Conservation (phyloP, 148 eudicot genomes). For the Heliamphora exappendiculata region DNA sequence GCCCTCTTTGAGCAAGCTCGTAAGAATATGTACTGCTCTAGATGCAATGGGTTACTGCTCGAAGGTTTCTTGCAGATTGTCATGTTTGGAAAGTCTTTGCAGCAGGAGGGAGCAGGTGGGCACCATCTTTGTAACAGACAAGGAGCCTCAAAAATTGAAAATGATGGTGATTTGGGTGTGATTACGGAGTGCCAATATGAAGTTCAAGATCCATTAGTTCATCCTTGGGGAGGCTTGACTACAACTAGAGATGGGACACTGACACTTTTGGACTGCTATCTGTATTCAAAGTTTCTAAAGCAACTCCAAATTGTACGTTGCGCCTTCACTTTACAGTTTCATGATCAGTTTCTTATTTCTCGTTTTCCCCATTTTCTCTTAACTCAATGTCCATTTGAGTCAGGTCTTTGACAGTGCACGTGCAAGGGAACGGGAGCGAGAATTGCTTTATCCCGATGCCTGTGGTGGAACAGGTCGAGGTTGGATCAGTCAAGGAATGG, state of each 20-base stretch:
- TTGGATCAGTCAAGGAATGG: constrained; percentile 92
- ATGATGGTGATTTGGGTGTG: constrained; percentile 24
- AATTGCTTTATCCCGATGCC: constrained; percentile 92
- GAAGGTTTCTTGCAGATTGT: constrained; percentile 90
- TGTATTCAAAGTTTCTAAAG: constrained; percentile 65
- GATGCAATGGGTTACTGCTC: constrained; percentile 90
- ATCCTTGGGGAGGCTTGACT: constrained; percentile 95
- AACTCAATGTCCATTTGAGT: constrained; percentile 18
- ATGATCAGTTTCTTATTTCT: not conserved
- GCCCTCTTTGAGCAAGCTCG: constrained; percentile 92
- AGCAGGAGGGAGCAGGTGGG: constrained; percentile 51
- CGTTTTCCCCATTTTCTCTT: constrained; percentile 6
- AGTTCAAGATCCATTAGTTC: constrained; percentile 85
- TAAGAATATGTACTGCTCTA: constrained; percentile 92
- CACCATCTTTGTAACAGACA: constrained; percentile 31
- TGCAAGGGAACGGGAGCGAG: constrained; percentile 91
- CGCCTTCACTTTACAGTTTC: not conserved
- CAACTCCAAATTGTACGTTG: constrained; percentile 74
- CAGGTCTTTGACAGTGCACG: constrained; percentile 97
- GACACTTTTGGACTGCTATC: constrained; percentile 78
- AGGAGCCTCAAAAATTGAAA: constrained; percentile 37
- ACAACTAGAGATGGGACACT: constrained; percentile 74
- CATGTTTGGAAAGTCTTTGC: constrained; percentile 84
- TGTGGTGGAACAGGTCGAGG: constrained; percentile 98
- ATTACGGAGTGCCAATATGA: constrained; percentile 45